Evolutionary conservation across 306 rosid genomes (phyloP).

Genomic region (Corylus heterophylla): DNA sequence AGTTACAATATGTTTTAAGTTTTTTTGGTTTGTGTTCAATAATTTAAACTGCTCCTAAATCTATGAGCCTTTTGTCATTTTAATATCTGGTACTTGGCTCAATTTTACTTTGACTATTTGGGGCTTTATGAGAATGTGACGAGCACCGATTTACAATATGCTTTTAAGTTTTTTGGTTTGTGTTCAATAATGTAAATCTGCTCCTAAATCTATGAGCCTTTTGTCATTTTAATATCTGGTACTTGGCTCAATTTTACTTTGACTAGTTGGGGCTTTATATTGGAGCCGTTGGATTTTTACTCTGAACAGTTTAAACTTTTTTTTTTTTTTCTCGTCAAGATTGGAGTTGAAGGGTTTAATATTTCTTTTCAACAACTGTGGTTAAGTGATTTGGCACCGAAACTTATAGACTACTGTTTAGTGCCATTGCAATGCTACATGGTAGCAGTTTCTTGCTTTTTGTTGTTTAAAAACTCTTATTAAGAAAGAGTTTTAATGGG

Average conservation of each 20-base stretch:
- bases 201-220: no score
- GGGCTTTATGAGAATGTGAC: background rate
- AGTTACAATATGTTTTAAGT: no score
- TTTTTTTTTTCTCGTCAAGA: no score
- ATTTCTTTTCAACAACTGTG: background rate
- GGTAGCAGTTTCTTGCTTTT: background rate
- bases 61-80: no score
- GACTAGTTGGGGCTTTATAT: background rate
- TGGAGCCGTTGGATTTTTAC: no score
- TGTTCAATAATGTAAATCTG: background rate
- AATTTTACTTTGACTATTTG: background rate
- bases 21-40: background rate
- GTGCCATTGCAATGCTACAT: background rate
- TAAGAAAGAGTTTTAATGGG: constrained; percentile 1
- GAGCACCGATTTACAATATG: background rate
- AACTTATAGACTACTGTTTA: background rate
- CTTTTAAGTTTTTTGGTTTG: background rate
- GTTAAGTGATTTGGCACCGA: background rate
- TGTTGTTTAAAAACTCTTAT: background rate
- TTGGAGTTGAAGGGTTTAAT: background rate
- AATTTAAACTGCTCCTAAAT: background rate
- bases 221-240: background rate
- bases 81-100: background rate
- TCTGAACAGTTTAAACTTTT: no score
- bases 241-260: background rate